Evolutionary conservation across 148 eudicot genomes (phyloP), one percentile per base, ranked within the genome.

Genomic region (Polygonum maritimum): DNA sequence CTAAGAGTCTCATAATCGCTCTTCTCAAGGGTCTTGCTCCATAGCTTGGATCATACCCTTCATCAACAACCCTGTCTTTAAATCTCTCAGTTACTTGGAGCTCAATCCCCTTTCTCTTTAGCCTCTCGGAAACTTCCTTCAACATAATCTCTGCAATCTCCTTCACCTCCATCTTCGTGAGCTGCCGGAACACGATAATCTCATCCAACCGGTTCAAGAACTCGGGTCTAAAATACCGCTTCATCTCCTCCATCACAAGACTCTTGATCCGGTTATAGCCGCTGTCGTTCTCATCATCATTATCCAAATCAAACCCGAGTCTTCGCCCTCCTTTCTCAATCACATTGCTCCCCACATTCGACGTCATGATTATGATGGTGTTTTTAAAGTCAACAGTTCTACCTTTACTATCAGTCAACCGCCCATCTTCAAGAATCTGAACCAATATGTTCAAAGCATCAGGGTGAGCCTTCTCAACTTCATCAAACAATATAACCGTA

Each of bases 1-100:
- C 87, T 22, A 84, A 11, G 7, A 81, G 73, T 71, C 80, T 81
- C 31, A 74, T 79, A 11, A 84, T 77, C 0, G 84, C 80, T 75
- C 85, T 78, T 76, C 79, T 83, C 38, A 85, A 38, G 7, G 85
- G 84, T 69, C 85, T 80, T n/a, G 84, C 88, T 60, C 88, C 85
- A 79, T 85, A 83, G 13, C 70, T 69, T 7, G 79, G 76, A 21
- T 69, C 69, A 22, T 76, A 76, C 3, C 76, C 85, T 76, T 80
- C 79, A 48, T 54, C 73, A 11, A 76, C 63, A 14, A 82, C 18
- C 15, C 74, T 76, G 10, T 76, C 80, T 74, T 69, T 75, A 18
- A 80, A 54, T 18, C 41, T 54, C n/a, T 82, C 57, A 0, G 81
- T 78, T 1, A 82, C 75, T 48, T 72, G 47, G n/a, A 85, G 41